Conservation (phyloP, 2,329 filamentous ascomycete genomes). For the Xylariaceae sp. region DNA sequence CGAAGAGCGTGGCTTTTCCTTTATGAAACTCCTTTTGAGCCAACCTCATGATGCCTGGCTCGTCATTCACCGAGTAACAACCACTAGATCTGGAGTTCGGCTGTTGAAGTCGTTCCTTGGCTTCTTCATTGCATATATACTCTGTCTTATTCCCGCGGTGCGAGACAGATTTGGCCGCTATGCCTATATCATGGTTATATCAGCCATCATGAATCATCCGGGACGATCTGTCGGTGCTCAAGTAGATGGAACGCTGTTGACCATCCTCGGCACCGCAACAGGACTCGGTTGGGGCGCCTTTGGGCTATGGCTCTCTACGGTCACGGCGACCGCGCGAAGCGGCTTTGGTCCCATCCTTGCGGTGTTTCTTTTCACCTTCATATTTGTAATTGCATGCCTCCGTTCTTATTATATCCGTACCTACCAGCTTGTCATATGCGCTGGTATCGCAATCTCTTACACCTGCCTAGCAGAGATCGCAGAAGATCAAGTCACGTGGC, state of each 20-base stretch:
- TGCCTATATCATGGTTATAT: conserved; percentile 52
- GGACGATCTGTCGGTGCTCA: conserved; percentile 52
- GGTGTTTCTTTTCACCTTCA: conserved; percentile 49
- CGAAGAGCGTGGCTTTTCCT: conserved; percentile 43
- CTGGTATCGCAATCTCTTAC: conserved; percentile 52
- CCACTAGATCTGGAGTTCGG: conserved; percentile 47
- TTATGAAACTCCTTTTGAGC: conserved; percentile 42
- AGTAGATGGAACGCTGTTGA: conserved; percentile 50
- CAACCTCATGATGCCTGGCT: conserved; percentile 42
- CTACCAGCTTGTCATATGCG: conserved; percentile 50
- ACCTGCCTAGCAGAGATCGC: conserved; percentile 48
- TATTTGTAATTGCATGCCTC: conserved; percentile 46
- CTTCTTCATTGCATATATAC: conserved; percentile 51
- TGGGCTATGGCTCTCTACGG: conserved; percentile 50
- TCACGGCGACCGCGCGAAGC: conserved; percentile 39
- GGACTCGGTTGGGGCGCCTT: conserved; percentile 53
- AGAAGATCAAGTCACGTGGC: conserved; percentile 40
- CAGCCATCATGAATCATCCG: conserved; percentile 54
- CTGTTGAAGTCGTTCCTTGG: conserved; percentile 50
- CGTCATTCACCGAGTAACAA: conserved; percentile 39
- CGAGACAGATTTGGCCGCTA: conserved; percentile 49
- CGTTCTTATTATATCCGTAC: conserved; percentile 52
- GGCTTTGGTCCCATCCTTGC: conserved; percentile 53
- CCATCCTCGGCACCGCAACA: conserved; percentile 47
- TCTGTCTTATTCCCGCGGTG: conserved; percentile 48